Evolutionary conservation across 805 yeast species (phyloP), one percentile per base, ranked within the genome.

Genomic region (Kazachstania kunashirensis): DNA sequence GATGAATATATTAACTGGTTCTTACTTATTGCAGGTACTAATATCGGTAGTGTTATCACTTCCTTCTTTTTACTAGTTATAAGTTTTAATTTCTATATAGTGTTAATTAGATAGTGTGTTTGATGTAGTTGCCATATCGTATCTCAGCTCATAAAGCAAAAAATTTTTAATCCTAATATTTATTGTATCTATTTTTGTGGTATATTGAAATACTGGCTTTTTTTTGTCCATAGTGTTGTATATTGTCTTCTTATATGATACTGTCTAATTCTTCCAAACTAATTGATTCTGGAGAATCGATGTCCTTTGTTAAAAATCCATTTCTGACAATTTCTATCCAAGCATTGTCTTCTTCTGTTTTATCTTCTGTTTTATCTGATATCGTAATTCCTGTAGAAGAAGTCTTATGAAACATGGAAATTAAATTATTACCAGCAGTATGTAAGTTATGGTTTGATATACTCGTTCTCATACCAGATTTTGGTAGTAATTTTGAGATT

Each of bases 291-390:
- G 94, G 94, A 25, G 81, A 67, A 24, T 75, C 80, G 47, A 83
- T 81, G 43, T 82, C 89, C 53, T 80, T 83, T 34, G 79, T 70
- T 53, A 82, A 65, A 55, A 83, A 83, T 8, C 94, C 94, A 16
- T 79, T 73, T 50, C 84, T 68, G 31, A 82, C 77, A 25, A 81
- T 80, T 53, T 76, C 73, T 38, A 77, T 59, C 94, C 94, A 83
- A 11, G 36, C 21, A 14, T 33, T 17, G 17, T 33, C 25, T 9
- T 23, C 34, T 5, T 25, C 13, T 7, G 11, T 10, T 12, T 24
- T 24, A 15, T 28, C 29, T 4, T 33, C 20, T n/a, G 12, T 3
- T 7, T 18, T 24, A 17, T 26, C 29, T n/a, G 37, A 12, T 9
- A 15, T 29, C 13, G 10, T 25, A 13, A 16, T 53, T 36, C 53